Evolutionary conservation across 2,329 filamentous ascomycete species (phyloP), one percentile per base, ranked within the genome.

Genomic region (Colletotrichum eremochloae): DNA sequence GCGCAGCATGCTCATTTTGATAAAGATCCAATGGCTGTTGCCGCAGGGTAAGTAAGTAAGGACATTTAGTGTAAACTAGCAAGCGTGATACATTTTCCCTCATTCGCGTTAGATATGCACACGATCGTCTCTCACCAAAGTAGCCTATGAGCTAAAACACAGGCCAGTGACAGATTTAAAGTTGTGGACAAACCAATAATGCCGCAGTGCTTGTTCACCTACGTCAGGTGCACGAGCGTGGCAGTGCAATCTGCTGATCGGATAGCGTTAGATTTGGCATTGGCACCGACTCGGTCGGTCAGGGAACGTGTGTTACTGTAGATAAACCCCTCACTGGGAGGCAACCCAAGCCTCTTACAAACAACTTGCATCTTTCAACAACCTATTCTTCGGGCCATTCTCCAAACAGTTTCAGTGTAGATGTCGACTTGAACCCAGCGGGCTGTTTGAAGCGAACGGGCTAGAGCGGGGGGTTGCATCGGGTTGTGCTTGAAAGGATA

Each of bases 321-420:
- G 14, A 68, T 63, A 72, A 72, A 72, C 69, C 69, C 69, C 69
- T 69, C 69, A 68, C 38, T 46, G 56, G 66, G 65, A 72, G 69
- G 68, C 48, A 63, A 44, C 66, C 69, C 65, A 44, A 46, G 64
- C 64, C 9, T 38, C 31, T 52, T 24, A 15, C 31, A 38, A 56
- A 24, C 33, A 56, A 50, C 11, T 7, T 46, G 18, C 53, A 67
- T 42, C 33, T 8, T 61, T 33, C 24, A 20, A 5, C 31, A 11
- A 8, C 11, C 9, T 0, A 5, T 12, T 7, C n/a, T 20, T 38
- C 9, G 31, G 8, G 31, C 11, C 11, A 24, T 14, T 33, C 11
- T n/a, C 29, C n/a, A 3, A 38, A 38, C 60, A 38, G 36, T 46
- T 24, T 9, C n/a, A 15, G 31, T n/a, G n/a, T 9, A 18, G 20